Conservation (phyloP, 2,329 filamentous ascomycete genomes). For the Colletotrichum magnum region DNA sequence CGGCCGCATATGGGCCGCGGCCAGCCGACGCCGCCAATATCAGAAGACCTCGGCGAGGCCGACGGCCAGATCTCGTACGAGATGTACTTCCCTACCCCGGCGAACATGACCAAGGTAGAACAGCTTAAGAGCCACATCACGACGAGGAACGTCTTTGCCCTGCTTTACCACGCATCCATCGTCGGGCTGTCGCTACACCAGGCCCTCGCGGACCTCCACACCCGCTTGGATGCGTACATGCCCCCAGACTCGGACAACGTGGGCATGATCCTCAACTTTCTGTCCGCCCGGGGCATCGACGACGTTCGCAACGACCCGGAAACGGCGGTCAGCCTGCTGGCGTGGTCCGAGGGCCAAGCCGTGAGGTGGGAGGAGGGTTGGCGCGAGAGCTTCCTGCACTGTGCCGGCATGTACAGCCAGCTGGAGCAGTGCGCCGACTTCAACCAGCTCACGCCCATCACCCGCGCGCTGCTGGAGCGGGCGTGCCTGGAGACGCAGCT, state of each 20-base stretch:
- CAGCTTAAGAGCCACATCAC: conserved; percentile 73
- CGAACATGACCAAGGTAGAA: conserved; percentile 61
- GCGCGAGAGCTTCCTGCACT: conserved; percentile 77
- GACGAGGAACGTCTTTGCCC: conserved; percentile 77
- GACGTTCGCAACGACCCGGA: conserved; percentile 74
- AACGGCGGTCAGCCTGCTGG: conserved; percentile 72
- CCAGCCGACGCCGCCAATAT: conserved; percentile 60
- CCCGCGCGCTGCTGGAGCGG: conserved; percentile 73
- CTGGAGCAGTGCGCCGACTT: conserved; percentile 71
- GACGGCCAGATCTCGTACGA: conserved; percentile 73
- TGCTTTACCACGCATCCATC: conserved; percentile 74
- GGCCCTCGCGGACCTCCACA: conserved; percentile 73
- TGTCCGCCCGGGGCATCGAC: conserved; percentile 72
- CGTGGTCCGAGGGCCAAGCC: conserved; percentile 74
- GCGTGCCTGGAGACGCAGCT: conserved; percentile 74
- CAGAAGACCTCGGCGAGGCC: conserved; percentile 60
- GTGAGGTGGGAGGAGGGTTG: conserved; percentile 78
- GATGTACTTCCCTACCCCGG: conserved; percentile 73
- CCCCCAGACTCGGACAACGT: conserved; percentile 69
- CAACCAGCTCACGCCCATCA: conserved; percentile 71
- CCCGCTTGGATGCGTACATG: conserved; percentile 72
- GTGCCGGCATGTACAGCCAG: conserved; percentile 72
- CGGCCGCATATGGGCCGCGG: conserved; percentile 49
- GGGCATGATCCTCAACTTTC: conserved; percentile 72
- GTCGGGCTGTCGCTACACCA: conserved; percentile 76